Evolutionary conservation across 768 basidiomycete species (phyloP).

Genomic region (Phaeotremella skinneri): DNA sequence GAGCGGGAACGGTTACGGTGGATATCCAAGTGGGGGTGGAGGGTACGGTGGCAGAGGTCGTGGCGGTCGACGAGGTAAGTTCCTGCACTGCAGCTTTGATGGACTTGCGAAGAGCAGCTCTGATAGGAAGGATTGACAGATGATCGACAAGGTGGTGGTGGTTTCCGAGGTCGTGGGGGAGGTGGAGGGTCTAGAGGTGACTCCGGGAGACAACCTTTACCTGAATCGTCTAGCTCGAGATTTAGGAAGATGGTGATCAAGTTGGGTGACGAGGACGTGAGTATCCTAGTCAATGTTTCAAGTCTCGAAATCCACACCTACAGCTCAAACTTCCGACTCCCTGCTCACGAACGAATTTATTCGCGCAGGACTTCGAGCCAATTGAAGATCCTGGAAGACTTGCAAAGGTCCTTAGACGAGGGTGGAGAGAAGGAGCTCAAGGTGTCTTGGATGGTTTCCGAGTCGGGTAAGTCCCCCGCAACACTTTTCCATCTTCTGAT

Average conservation of each 20-base stretch:
- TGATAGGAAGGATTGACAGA: conserved; percentile 24
- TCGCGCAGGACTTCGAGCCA: conserved; percentile 50
- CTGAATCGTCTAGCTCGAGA: conserved; percentile 33
- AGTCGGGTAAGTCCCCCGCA: conserved; percentile 40
- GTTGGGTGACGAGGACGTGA: conserved; percentile 48
- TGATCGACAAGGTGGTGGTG: conserved; percentile 23
- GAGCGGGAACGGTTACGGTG: conserved; percentile 24
- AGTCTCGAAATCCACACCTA: neutral
- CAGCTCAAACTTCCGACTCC: neutral
- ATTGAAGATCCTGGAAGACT: conserved; percentile 49
- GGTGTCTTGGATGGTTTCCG: conserved; percentile 51
- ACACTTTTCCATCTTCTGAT: neutral
- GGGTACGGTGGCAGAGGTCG: conserved; percentile 17
- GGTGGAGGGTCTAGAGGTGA: conserved; percentile 8
- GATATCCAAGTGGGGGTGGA: conserved; percentile 23
- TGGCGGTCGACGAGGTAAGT: conserved; percentile 33
- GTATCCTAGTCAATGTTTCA: conserved; percentile 11
- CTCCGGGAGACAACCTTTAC: conserved; percentile 20
- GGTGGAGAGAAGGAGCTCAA: conserved; percentile 45
- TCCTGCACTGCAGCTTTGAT: neutral
- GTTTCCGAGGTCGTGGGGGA: conserved; percentile 14
- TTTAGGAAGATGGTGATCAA: conserved; percentile 48
- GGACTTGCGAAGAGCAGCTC: no score
- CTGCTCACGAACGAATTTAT: neutral
- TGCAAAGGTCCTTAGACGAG: conserved; percentile 38